Conservation (phyloP, 495 filamentous ascomycete genomes). For the Xylaria curta region DNA sequence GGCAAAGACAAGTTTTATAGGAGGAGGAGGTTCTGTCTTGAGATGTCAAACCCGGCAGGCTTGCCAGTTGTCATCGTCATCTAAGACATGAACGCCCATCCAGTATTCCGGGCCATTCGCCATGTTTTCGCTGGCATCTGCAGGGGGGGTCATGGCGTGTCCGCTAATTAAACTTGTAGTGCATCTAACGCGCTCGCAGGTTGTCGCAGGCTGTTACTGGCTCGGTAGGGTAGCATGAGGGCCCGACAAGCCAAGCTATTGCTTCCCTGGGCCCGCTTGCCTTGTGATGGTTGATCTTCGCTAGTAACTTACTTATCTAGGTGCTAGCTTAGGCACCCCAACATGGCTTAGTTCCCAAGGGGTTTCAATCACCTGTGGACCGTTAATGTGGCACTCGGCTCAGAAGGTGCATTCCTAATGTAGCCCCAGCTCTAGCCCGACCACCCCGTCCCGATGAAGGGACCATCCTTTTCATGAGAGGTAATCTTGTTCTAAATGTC, state of each 20-base stretch:
- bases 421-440: neutral
- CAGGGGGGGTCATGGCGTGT: neutral
- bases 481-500: neutral
- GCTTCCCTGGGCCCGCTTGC: neutral
- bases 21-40: neutral
- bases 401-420: constrained; percentile 1
- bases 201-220: neutral
- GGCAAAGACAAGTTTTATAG: neutral
- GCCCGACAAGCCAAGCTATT: constrained; percentile 12
- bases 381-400: constrained; percentile 13
- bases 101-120: neutral
- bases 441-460: neutral
- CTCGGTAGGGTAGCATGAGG: constrained; percentile 12
- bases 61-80: constrained; percentile 13
- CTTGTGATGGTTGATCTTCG: constrained; percentile 6
- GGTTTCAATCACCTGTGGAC: constrained; percentile 9
- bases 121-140: constrained; percentile 13
- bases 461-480: constrained; percentile 8
- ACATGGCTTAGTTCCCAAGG: neutral
- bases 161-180: constrained; percentile 5
- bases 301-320: neutral
- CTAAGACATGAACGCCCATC: neutral
- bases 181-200: neutral
- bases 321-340: neutral
- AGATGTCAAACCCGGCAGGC: constrained; percentile 3